Base-by-base conservation (phyloP, 2,329 filamentous ascomycete genomes). In the Hypoxylon sp. region DNA sequence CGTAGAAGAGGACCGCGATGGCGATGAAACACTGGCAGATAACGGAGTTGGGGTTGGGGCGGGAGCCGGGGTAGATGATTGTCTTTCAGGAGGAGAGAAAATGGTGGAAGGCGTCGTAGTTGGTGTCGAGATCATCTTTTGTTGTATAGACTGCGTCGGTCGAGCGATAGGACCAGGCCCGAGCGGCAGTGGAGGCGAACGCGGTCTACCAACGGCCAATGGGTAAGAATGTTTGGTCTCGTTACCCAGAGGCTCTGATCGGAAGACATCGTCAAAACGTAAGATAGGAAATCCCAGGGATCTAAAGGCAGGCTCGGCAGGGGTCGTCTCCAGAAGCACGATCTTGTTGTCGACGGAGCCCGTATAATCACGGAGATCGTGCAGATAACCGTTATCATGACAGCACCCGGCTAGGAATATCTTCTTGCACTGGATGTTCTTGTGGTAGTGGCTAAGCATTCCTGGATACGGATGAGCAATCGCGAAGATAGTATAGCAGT, bases 351-450 rank as follows among this genome's bases (percentile, higher is more conserved):
- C 72, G 6, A 49, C 7, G 37, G 48, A 46, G 13, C 73, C 73
- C 15, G 70, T 69, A 68, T 75, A 76, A 51, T 74, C 72, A 47
- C 75, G 74, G 44, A 76, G 74, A 59, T 76, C 74, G 48, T 75
- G 74, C 44, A 76, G 69, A 69, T 76, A 76, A 56, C 75, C 75
- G 65, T 75, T 76, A 65, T 76, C 75, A 44, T 76, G 75, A 62
- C 75, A 76, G 56, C 73, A 75, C 15, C 70, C 70, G 37, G 74
- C 75, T 48, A 76, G 61, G 63, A 75, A 76, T 56, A 76, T 72
- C 62, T 72, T 74, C 68, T 74, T 70, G 68, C 75, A 76, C 59
- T 76, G 74, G 24, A 72, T 51, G 51, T 74, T 76, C 69, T 68
- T 73, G 61, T 74, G 60, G 68, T 76, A 76, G 66, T 76, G 74